Base-by-base conservation (phyloP, 2,329 filamentous ascomycete species). In the Nemania serpens region DNA sequence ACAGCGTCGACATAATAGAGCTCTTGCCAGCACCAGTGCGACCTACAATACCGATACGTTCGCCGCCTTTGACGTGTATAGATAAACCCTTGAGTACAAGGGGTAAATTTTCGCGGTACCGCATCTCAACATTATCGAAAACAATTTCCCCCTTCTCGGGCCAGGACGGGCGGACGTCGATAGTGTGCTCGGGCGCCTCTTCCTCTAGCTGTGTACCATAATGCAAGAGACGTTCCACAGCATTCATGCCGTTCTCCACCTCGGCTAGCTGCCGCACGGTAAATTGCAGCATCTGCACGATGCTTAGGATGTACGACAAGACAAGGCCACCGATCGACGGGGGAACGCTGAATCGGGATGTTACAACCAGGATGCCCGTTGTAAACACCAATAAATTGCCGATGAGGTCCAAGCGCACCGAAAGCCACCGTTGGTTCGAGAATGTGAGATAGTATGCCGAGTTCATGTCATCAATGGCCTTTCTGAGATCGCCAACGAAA, bases 201-300 rank as follows among this genome's bases (percentile, higher is more conserved):
- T 97, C 90, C 65, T 96, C 93, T 4, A 99, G 84, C 68, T 91
- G 77, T 0, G 86, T 91, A 56, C 91, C 93, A 74, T 98, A 98
- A 78, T 96, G 92, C 73, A 93, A 88, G 36, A 98, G 82, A 51
- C 95, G 89, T 77, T 98, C 94, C 0, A 96, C 95, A 0, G 93
- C 89, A 74, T 97, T 98, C 94, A 98, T 98, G 72, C 93, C 92
- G 77, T 97, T 98, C 76, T 98, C 94, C 9, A 98, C 92, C 75
- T 97, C 94, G 25, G 94, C 94, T 7, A 97, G 82, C 76, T 98
- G 94, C 17, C 95, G 87, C 17, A 98, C 91, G 0, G 92, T 94
- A 75, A 97, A 97, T 73, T 97, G 94, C 66, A 98, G 89, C 90
- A 97, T 93, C 75, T 96, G 91, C 17, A 96, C 93, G 70, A 97